Evolutionary conservation across 2,329 filamentous ascomycete genomes (phyloP), one percentile per base, ranked within the genome.

Genomic region (Alternaria novae-zelandiae): DNA sequence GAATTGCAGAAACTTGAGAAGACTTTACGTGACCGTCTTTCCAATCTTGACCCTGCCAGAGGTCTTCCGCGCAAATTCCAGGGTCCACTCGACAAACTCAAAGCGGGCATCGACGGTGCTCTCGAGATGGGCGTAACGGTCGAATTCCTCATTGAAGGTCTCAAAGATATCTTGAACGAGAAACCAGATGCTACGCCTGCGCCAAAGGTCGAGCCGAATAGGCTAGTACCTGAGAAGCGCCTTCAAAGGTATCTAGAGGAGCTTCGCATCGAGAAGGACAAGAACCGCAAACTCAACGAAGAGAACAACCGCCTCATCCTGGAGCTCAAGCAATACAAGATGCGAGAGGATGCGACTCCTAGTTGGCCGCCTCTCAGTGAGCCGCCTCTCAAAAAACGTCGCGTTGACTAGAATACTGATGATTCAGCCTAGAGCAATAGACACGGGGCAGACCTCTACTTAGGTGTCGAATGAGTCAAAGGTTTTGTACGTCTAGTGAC

Each of bases 291-390:
- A 53, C 58, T 74, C 44, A 74, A 72, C 20, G 64, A 67, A 41
- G 72, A 73, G 60, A 72, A 73, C 20, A 74, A 75, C n/a, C 25
- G 49, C 2, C 30, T 75, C 17, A 46, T 54, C 2, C 26, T 71
- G 28, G 43, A 54, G 12, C 43, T 74, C n/a, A 72, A 59, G 57
- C 57, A 54, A 23, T 47, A 69, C 59, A 56, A 68, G 47, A 61
- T 55, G 30, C 23, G 50, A 28, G 50, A 53, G 20, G n/a, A n/a
- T 21, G 12, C 28, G n/a, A 4, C 1, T 5, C 15, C 30, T 7
- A 9, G 30, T 54, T 26, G 32, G 49, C 11, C 57, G 20, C 41
- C 10, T 11, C 25, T 21, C 11, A n/a, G 30, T 54, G 41, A 46
- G 49, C 11, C 57, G 15, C 41, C 10, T n/a, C 12, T 41, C 4